A percentile compares a stretch with the other conserved stretches of the same genome.
Evolutionary conservation across 768 basidiomycete species (phyloP).

Genomic region (Amanita jacksonii): DNA sequence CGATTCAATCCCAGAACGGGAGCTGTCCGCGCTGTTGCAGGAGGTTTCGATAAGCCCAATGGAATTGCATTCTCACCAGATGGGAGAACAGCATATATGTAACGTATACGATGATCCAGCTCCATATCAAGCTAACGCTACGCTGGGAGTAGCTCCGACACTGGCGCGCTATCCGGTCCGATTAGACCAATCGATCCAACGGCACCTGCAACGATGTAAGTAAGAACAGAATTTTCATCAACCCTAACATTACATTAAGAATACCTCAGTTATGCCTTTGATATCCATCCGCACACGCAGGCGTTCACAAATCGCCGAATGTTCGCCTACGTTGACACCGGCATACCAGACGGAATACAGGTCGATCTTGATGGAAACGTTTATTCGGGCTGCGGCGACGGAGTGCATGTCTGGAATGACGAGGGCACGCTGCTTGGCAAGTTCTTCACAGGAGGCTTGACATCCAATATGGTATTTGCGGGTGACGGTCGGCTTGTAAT

Average conservation of each 20-base stretch:
- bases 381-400: slow-evolving; percentile 61
- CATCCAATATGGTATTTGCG: slow-evolving; percentile 40
- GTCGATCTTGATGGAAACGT: slow-evolving; percentile 58
- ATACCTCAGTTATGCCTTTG: slow-evolving; percentile 40
- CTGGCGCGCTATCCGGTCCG: slow-evolving; percentile 36
- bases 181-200: slow-evolving; percentile 41
- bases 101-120: slow-evolving; percentile 12
- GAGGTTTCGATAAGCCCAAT: slow-evolving; percentile 65
- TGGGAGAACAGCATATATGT: slow-evolving; percentile 60
- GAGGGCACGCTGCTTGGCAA: slow-evolving; percentile 54
- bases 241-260: background rate
- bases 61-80: slow-evolving; percentile 67
- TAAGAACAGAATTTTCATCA: background rate
- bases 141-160: slow-evolving; percentile 33
- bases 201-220: slow-evolving; percentile 46
- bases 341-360: slow-evolving; percentile 59
- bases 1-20: slow-evolving; percentile 60
- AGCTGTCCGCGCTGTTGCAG: slow-evolving; percentile 61
- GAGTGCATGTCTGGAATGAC: slow-evolving; percentile 50
- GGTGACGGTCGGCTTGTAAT: slow-evolving; percentile 33
- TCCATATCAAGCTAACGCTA: background rate
- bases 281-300: slow-evolving; percentile 48
- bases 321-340: slow-evolving; percentile 59
- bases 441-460: slow-evolving; percentile 40
- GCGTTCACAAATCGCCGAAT: slow-evolving; percentile 51